These are phyloP conservation scores for Zopfochytrium polystomum DNA, from an alignment of 371 early-diverging fungal genomes.

Conservation along the genomic window DNA sequence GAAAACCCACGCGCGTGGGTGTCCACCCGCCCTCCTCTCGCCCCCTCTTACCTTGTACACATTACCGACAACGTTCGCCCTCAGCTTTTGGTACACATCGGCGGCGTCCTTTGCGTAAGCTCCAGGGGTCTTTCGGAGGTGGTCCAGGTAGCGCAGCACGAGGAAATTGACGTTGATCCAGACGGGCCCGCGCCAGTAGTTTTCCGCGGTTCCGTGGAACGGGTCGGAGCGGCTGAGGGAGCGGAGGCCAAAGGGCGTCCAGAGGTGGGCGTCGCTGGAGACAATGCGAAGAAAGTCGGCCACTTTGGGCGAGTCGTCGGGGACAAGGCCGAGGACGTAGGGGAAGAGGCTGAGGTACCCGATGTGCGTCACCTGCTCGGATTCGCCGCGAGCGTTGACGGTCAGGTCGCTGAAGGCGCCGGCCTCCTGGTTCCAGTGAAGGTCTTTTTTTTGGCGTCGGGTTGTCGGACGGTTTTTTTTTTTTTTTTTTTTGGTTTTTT, in stretches of 20 bases:
- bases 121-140: slow-evolving; percentile 2
- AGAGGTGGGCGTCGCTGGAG: slow-evolving; percentile 66
- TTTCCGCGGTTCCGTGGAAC: slow-evolving; percentile 69
- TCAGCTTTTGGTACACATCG: slow-evolving; percentile 69
- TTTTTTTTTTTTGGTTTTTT: too few species aligned
- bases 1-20: too few species aligned
- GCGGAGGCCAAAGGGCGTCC: slow-evolving; percentile 64
- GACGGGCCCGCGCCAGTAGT: slow-evolving; percentile 94
- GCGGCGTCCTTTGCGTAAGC: slow-evolving; percentile 67
- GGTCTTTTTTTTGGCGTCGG: too few species aligned
- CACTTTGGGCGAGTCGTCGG: slow-evolving; percentile 64
- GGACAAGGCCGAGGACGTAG: slow-evolving; percentile 70
- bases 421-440: slow-evolving; percentile 78
- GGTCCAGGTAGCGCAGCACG: slow-evolving; percentile 68
- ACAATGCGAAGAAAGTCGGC: slow-evolving; percentile 73
- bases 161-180: slow-evolving; percentile 95
- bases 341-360: slow-evolving; percentile 89
- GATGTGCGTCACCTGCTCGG: slow-evolving; percentile 71
- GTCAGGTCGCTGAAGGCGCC: slow-evolving; percentile 78
- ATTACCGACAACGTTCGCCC: slow-evolving; percentile 73
- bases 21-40: neutral
- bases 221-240: slow-evolving; percentile 75
- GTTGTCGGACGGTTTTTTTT: too few species aligned
- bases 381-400: slow-evolving; percentile 40
- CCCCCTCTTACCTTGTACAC: slow-evolving; percentile 69